A percentile compares a stretch with the other conserved stretches of the same genome.
These are phyloP conservation scores for Spathaspora sp. DNA, from an alignment of 805 yeast genomes.

Conservation along the genomic window DNA sequence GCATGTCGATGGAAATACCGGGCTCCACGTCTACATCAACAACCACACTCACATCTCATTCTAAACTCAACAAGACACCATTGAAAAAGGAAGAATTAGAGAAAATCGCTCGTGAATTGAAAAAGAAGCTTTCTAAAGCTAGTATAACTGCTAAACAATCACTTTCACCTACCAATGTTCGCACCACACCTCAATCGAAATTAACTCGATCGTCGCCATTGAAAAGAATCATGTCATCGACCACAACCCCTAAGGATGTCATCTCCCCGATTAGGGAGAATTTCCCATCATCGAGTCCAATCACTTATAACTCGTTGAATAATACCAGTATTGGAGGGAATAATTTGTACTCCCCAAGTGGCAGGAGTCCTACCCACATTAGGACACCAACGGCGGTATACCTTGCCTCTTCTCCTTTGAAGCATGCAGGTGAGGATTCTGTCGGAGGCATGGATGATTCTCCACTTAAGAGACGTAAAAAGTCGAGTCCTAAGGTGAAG, in stretches of 20 bases:
- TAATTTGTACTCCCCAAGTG: conserved; percentile 35
- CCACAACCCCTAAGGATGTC: neutral
- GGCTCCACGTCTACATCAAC: neutral
- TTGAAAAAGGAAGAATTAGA: conserved; percentile 43
- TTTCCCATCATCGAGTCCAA: conserved; percentile 1
- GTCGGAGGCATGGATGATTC: conserved; percentile 17
- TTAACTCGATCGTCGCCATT: conserved; percentile 25
- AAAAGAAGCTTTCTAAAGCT: conserved; percentile 38
- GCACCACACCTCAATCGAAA: conserved; percentile 10
- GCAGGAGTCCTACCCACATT: conserved; percentile 38
- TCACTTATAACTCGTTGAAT: conserved; percentile 2
- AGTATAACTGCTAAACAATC: conserved; percentile 42
- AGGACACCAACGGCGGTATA: conserved; percentile 31
- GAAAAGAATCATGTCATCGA: conserved; percentile 18
- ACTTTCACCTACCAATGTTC: conserved; percentile 14
- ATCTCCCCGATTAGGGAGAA: neutral
- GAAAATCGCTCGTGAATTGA: conserved; percentile 40
- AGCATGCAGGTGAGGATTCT: conserved; percentile 11
- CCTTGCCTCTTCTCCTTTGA: conserved; percentile 33
- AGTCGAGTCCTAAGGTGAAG: conserved; percentile 9
- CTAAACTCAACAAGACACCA: conserved; percentile 28
- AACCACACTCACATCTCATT: conserved; percentile 6
- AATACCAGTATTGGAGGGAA: conserved; percentile 7
- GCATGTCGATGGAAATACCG: neutral
- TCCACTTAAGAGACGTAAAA: conserved; percentile 27